phyloP scores from a whole-genome alignment of 2,329 filamentous ascomycete genomes.

The Colletotrichum filicis region DNA sequence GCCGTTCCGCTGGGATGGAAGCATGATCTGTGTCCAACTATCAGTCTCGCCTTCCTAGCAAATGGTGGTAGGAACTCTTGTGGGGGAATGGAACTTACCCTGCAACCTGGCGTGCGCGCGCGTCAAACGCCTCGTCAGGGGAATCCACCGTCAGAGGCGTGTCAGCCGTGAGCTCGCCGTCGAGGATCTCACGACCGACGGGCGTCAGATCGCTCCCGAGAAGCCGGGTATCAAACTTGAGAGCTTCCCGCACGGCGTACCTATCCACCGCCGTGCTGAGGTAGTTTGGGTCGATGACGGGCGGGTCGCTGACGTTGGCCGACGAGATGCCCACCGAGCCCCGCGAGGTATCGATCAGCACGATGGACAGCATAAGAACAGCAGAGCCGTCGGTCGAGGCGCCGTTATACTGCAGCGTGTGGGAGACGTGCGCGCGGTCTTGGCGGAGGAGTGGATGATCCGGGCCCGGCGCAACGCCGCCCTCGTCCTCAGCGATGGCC shows the following conservation, averaged over 20 bases:
- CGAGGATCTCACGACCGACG: constrained; percentile 38
- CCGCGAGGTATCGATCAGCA: not conserved
- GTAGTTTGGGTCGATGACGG: not conserved
- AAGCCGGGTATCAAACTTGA: constrained; percentile 40
- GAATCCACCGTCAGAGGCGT: constrained; percentile 38
- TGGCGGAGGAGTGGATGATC: constrained; percentile 45
- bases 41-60: not conserved
- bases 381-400: constrained; percentile 18
- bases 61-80: rapidly evolving
- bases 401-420: constrained; percentile 12
- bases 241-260: constrained; percentile 41
- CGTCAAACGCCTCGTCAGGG: constrained; percentile 36
- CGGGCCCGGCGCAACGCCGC: constrained; percentile 34
- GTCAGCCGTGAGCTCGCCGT: constrained; percentile 39
- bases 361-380: constrained; percentile 37
- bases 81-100: not conserved
- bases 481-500: constrained; percentile 48
- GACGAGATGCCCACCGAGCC: not conserved
- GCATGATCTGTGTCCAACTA: not conserved
- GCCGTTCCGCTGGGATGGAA: constrained; percentile 43
- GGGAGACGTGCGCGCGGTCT: constrained; percentile 17
- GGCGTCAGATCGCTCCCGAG: constrained; percentile 35
- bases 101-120: constrained; percentile 5
- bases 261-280: constrained; percentile 10
- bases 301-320: not conserved